These are phyloP conservation scores for Eimeria brunetti DNA, from an alignment of 169 alveolate genomes.

Conservation along the genomic window DNA sequence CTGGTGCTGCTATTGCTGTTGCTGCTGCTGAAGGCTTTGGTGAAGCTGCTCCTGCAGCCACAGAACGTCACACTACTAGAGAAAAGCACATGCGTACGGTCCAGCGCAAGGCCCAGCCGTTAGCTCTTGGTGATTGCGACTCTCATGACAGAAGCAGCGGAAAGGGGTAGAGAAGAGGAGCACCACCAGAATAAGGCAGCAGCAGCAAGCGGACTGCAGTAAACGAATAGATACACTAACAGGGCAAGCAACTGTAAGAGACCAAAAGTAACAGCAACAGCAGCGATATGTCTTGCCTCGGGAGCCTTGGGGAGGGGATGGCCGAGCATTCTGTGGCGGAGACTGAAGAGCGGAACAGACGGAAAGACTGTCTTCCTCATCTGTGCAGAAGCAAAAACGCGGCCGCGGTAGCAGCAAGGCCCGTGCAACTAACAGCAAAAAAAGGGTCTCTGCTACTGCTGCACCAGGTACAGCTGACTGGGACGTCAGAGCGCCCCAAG, in stretches of 20 bases:
- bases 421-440: neutral
- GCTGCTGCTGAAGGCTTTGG: neutral
- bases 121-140: neutral
- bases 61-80: neutral
- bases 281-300: conserved; percentile 21
- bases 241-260: neutral
- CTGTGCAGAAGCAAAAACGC: conserved; percentile 1
- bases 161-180: neutral
- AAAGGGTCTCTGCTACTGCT: neutral
- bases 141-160: neutral
- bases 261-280: neutral
- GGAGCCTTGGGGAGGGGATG: neutral
- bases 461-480: neutral
- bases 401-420: neutral
- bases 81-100: neutral
- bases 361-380: conserved; percentile 57
- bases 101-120: neutral
- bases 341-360: conserved; percentile 54
- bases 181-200: neutral
- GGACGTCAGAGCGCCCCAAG: neutral
- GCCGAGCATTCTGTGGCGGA: conserved; percentile 27
- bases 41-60: conserved; percentile 7
- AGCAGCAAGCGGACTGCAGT: neutral
- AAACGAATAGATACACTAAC: neutral
- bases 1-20: neutral